Evolutionary conservation across 2,329 filamentous ascomycete genomes (phyloP).

Genomic region (Aureobasidium sp.): DNA sequence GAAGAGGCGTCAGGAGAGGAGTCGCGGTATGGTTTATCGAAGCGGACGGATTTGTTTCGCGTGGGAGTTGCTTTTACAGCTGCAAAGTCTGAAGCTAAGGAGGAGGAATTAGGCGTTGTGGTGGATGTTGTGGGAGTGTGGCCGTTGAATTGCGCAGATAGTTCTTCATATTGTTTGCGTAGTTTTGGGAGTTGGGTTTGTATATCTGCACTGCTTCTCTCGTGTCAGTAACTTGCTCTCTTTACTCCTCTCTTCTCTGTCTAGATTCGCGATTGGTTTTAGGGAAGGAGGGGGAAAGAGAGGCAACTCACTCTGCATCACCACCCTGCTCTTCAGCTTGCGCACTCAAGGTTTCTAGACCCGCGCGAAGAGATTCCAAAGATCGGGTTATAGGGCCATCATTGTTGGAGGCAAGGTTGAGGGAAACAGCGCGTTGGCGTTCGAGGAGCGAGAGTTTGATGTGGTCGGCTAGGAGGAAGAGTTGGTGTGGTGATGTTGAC

Average conservation of each 20-base stretch:
- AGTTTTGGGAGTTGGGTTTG: constrained; percentile 52
- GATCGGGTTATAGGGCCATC: constrained; percentile 85
- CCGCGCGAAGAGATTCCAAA: constrained; percentile 75
- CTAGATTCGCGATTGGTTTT: no score
- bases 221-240: not conserved
- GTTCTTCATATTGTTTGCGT: constrained; percentile 64
- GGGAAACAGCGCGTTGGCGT: constrained; percentile 72
- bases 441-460: constrained; percentile 94
- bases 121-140: constrained; percentile 39
- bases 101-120: constrained; percentile 54
- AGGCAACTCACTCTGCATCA: no score
- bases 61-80: constrained; percentile 37
- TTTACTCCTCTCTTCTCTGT: no score
- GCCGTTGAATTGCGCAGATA: constrained; percentile 73
- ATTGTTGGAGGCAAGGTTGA: constrained; percentile 68
- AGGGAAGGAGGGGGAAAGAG: no score
- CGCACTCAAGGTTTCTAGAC: constrained; percentile 60
- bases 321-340: constrained; percentile 47
- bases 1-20: constrained; percentile 31
- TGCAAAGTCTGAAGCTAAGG: constrained; percentile 54
- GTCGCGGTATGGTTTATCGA: constrained; percentile 50
- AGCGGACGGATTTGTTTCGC: constrained; percentile 65
- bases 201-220: constrained; percentile 24
- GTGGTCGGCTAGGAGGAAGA: constrained; percentile 90
- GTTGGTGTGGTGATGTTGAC: constrained; percentile 54